phyloP scores from a whole-genome alignment of 345 rosid species.

The Murraya paniculata region DNA sequence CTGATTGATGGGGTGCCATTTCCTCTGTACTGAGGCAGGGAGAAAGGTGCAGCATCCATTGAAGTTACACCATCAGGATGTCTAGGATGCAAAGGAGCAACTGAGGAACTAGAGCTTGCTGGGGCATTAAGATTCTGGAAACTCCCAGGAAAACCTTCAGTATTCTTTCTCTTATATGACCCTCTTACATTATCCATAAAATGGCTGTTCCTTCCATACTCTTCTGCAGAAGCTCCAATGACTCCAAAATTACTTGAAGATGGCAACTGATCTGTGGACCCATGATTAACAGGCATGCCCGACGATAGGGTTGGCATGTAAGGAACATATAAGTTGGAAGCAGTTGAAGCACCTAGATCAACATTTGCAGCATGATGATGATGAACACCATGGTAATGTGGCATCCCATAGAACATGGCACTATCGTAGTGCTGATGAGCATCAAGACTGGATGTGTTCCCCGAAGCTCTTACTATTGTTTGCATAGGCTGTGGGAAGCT shows the following conservation, averaged over 20 bases:
- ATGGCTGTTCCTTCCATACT: slow-evolving; percentile 45
- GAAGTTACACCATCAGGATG: slow-evolving; percentile 42
- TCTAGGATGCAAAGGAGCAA: slow-evolving; percentile 42
- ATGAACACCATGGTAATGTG: slow-evolving; percentile 50
- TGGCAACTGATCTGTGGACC: slow-evolving; percentile 41
- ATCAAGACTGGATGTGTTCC: slow-evolving; percentile 37
- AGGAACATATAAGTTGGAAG: slow-evolving; percentile 49
- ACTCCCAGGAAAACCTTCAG: slow-evolving; percentile 48
- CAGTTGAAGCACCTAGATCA: slow-evolving; percentile 46
- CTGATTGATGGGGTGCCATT: slow-evolving; percentile 37
- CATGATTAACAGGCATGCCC: slow-evolving; percentile 42
- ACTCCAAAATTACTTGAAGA: slow-evolving; percentile 43
- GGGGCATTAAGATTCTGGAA: slow-evolving; percentile 48
- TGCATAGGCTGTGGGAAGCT: slow-evolving; percentile 50
- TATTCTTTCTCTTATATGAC: slow-evolving; percentile 64
- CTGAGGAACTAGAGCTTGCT: slow-evolving; percentile 41
- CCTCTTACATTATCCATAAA: slow-evolving; percentile 54
- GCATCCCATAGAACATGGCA: slow-evolving; percentile 42
- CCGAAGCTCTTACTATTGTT: slow-evolving; percentile 33
- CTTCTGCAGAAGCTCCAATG: slow-evolving; percentile 50
- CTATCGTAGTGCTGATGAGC: slow-evolving; percentile 44
- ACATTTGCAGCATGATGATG: slow-evolving; percentile 45
- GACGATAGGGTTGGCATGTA: slow-evolving; percentile 29
- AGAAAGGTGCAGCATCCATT: slow-evolving; percentile 37
- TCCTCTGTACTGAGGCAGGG: slow-evolving; percentile 43